Base-by-base conservation (phyloP, 352 stramenopile genomes). In the Globisporangium okanoganense region DNA sequence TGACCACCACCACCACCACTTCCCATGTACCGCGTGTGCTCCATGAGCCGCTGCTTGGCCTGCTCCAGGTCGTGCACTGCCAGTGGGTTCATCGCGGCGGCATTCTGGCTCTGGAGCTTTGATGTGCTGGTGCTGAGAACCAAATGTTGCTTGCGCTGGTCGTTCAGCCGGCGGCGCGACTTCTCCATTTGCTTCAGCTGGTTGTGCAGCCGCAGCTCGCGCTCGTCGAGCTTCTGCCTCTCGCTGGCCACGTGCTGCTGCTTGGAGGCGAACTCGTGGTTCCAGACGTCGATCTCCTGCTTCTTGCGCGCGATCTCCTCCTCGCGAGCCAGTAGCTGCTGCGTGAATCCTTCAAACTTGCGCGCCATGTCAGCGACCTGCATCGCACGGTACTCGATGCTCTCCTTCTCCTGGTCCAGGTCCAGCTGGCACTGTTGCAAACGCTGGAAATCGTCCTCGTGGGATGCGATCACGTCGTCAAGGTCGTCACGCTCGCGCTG, bases 121-220 rank as follows among this genome's bases (percentile, higher is more conserved):
- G 27, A 35, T 27, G 29, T 10, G 58, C 16, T 16, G 4, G 45
- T 18, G 22, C 31, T 59, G 27, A 25, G 20, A 35, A 66, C 57
- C 18, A 85, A 35, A 10, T 83, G 71, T 50, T 78, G 62, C 20
- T 77, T 71, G 31, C 77, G 71, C 54, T 87, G 74, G 29, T 82
- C 69, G 22, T 75, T 79, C n/a, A 85, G 54, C 18, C 73, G 69
- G 8, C 63, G 64, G 0, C 73, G 76, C 13, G 73, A 69, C 16
- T 58, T 66, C 38, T 89, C 79, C 59, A 87, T 70, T 44, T 89
- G 79, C 52, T 75, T 70, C 44, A 86, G 71, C 54, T 89, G 79
- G 3, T 61, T 43, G 48, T 86, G 73, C 33, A 91, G 48, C 8
- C 77, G 68, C 16, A 66, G 36, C 50, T 88, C 76, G 9, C 81